Evolutionary conservation across 805 yeast species (phyloP).

Genomic region (Brettanomyces naardenensis): DNA sequence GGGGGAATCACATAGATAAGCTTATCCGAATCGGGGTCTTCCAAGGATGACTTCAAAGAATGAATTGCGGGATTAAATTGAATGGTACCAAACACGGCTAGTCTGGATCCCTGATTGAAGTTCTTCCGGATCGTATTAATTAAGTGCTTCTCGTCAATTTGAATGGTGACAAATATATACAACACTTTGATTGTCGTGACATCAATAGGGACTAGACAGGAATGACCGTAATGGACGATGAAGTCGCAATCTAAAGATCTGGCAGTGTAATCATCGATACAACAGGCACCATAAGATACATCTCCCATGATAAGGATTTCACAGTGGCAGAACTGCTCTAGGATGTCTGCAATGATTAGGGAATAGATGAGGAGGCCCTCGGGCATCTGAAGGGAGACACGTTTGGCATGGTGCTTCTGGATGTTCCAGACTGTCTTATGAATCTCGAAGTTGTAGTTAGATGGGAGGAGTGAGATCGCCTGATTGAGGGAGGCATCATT

Average conservation of each 20-base stretch:
- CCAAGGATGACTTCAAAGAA: conserved; percentile 55
- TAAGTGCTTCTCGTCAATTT: conserved; percentile 77
- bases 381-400: conserved; percentile 96
- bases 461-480: conserved; percentile 75
- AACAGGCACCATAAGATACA: conserved; percentile 97
- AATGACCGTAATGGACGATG: conserved; percentile 94
- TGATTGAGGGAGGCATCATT: conserved; percentile 75
- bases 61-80: conserved; percentile 96
- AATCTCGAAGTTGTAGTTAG: conserved; percentile 91
- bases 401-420: conserved; percentile 58
- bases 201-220: conserved; percentile 93
- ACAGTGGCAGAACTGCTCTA: conserved; percentile 82
- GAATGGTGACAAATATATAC: conserved; percentile 92
- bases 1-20: conserved; percentile 70
- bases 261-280: conserved; percentile 95
- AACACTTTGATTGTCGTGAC: conserved; percentile 83
- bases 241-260: conserved; percentile 88
- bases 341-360: conserved; percentile 79
- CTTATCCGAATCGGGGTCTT: conserved; percentile 29
- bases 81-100: conserved; percentile 91
- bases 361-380: conserved; percentile 90
- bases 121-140: conserved; percentile 68
- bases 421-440: conserved; percentile 96
- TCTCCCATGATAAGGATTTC: conserved; percentile 97
- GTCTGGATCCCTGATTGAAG: conserved; percentile 50